Base-by-base conservation (phyloP, 1,284 basidiomycete species). In the Ustilago loliicola region DNA sequence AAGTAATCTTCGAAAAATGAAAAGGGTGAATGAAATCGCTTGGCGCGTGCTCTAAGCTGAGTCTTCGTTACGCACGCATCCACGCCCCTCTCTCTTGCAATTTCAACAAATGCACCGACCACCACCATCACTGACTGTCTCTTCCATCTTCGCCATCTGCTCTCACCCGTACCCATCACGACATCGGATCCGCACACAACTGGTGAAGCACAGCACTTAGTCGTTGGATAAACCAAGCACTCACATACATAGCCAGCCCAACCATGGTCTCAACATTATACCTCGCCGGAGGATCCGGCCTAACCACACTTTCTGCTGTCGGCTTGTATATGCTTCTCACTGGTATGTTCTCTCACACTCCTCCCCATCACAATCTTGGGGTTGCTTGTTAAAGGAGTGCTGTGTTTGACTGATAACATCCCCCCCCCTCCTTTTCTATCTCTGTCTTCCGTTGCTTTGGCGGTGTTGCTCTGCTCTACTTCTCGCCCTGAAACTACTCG, bases 301-400 rank as follows among this genome's bases (percentile, higher is more conserved):
- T 74, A 19, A 52, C 76, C 19, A 74, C 68, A 1, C 57, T 73
- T 2, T 68, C 71, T 2, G 76, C 72, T 1, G 67, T 80, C 0
- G 78, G 78, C 15, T 56, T 80, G 56, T 80, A 80, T 52, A 77
- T 77, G 71, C 74, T 80, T 54, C 61, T 80, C 5, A 74, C 78
- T 42, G 78, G 77, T 79, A 58, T 38, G 77, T 45, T 17, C n/a
- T n/a, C n/a, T 29, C 13, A 6, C 11, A 7, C 19, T 8, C 17
- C 19, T 48, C 3, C n/a, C 40, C 27, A 7, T 48, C 25, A 8
- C 34, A 25, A n/a, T n/a, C n/a, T n/a, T n/a, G n/a, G n/a, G n/a
- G n/a, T n/a, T 55, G 10, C 11, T 17, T 34, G 7, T 34, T 34
- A n/a, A n/a, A n/a, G n/a, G n/a, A n/a, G 10, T 7, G 34, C 9